Conservation (phyloP, 2,329 filamentous ascomycete species). For the Aureobasidium sp. region DNA sequence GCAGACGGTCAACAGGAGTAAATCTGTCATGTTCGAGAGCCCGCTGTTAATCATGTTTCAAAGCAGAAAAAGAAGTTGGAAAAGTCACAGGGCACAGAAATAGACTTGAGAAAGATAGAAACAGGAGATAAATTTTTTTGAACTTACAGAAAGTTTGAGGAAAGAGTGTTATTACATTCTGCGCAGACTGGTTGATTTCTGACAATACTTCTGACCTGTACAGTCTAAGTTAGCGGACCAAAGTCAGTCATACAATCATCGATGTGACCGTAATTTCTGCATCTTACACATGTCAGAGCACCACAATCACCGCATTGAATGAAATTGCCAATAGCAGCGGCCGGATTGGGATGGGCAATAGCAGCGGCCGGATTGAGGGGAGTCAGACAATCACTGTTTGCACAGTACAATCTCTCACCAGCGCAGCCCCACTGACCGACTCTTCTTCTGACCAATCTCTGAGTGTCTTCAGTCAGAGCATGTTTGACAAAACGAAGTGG, state of each 20-base stretch:
- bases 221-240: neutral
- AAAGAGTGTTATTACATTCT: no score
- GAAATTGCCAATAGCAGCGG: neutral
- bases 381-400: neutral
- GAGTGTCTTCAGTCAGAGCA: neutral
- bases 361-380: neutral
- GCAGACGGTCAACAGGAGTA: no score
- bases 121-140: no score
- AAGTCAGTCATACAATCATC: neutral
- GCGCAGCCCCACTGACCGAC: neutral
- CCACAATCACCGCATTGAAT: neutral
- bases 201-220: neutral
- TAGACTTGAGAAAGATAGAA: no score
- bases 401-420: neutral
- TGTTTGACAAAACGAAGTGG: neutral
- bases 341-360: no score
- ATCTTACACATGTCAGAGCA: neutral
- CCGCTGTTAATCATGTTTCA: no score
- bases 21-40: no score
- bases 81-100: no score
- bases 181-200: no score
- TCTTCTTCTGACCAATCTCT: neutral
- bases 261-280: neutral
- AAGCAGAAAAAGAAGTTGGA: no score
- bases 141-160: no score